Evolutionary conservation across 129 eudicot species (phyloP).

Genomic region (Chrysanthemum seticuspe): DNA sequence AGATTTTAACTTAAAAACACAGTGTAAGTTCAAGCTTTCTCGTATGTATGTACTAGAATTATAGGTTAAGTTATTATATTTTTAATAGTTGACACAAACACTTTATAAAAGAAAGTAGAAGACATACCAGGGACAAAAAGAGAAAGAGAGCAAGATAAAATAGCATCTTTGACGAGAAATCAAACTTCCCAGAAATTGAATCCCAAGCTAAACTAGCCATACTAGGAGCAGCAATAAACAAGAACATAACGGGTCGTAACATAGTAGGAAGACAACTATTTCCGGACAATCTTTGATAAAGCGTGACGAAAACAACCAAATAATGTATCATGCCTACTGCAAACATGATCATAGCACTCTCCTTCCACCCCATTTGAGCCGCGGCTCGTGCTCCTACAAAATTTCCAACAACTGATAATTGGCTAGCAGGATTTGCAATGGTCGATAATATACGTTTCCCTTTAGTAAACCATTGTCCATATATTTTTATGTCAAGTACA

Average conservation of each 20-base stretch:
- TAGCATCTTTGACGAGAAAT: slow-evolving; percentile 58
- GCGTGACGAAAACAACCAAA: slow-evolving; percentile 58
- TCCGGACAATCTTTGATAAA: slow-evolving; percentile 51
- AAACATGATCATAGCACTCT: slow-evolving; percentile 52
- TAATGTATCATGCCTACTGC: slow-evolving; percentile 57
- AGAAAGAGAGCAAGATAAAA: slow-evolving; percentile 62
- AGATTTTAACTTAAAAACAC: too few species aligned
- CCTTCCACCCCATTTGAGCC: slow-evolving; percentile 62
- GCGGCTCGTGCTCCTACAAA: slow-evolving; percentile 54
- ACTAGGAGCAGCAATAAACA: slow-evolving; percentile 66
- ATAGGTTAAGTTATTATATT: too few species aligned
- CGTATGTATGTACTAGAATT: too few species aligned
- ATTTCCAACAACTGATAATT: slow-evolving; percentile 57
- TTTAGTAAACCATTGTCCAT: slow-evolving; percentile 66
- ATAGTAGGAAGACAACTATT: slow-evolving; percentile 34
- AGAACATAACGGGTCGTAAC: slow-evolving; percentile 59
- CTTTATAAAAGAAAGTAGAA: not conserved
- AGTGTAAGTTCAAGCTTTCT: too few species aligned
- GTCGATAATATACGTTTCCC: slow-evolving; percentile 46
- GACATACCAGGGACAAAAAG: slow-evolving; percentile 55
- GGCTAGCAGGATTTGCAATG: slow-evolving; percentile 66
- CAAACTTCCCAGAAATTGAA: slow-evolving; percentile 50
- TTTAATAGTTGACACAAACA: too few species aligned
- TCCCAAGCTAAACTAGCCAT: slow-evolving; percentile 81
- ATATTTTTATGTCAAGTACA: slow-evolving; percentile 50